Conservation (phyloP, 768 basidiomycete species). For the Lactarius trivialis region DNA sequence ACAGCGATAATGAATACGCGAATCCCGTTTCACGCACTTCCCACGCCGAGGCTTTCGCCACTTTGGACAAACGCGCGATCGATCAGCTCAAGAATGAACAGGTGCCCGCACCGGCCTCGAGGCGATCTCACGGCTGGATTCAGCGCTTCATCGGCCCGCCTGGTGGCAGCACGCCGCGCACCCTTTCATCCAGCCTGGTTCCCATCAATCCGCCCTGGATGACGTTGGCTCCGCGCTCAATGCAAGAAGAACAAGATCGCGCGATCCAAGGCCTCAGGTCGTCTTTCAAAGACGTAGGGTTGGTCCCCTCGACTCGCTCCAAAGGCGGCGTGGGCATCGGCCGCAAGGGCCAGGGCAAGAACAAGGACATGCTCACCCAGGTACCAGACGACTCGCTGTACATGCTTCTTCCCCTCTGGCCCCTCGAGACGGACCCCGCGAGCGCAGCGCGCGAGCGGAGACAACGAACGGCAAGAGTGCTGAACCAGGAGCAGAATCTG, state of each 20-base stretch:
- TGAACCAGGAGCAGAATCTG: conserved; percentile 46
- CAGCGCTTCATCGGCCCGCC: conserved; percentile 17
- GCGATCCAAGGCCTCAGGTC: conserved; percentile 64
- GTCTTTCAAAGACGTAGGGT: conserved; percentile 75
- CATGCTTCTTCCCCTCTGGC: conserved; percentile 85
- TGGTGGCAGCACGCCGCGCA: conserved; percentile 19
- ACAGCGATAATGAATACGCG: conserved; percentile 24
- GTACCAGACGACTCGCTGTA: conserved; percentile 66
- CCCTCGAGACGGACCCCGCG: conserved; percentile 56
- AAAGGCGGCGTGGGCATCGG: conserved; percentile 24
- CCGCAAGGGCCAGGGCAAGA: conserved; percentile 19
- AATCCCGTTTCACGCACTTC: conserved; percentile 28
- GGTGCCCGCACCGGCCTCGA: neutral
- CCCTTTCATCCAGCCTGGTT: conserved; percentile 29
- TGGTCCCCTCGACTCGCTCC: conserved; percentile 47
- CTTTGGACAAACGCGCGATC: conserved; percentile 27
- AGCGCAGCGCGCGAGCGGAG: conserved; percentile 22
- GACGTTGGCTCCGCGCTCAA: conserved; percentile 52
- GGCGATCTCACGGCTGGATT: conserved; percentile 13
- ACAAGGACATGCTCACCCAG: conserved; percentile 45
- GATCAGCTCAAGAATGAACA: conserved; percentile 25
- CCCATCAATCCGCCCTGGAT: conserved; percentile 52
- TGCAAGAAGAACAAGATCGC: conserved; percentile 61
- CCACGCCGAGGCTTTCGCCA: conserved; percentile 34
- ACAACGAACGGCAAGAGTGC: conserved; percentile 27